phyloP scores from a whole-genome alignment of 73 alveolate genomes.

The Urostyla sp. region DNA sequence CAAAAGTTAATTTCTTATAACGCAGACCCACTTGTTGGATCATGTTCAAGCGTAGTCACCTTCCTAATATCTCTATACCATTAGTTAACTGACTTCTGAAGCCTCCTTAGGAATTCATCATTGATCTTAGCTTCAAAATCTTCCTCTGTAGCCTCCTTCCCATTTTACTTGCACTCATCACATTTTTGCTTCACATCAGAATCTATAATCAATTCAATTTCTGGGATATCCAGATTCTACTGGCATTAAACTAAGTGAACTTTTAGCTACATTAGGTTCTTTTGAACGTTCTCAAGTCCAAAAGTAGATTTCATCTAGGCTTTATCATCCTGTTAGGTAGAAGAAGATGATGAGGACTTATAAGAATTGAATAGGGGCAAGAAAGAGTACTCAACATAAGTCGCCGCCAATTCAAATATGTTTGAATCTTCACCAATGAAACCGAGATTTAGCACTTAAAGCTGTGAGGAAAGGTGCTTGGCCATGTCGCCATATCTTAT shows the following conservation, averaged over 20 bases:
- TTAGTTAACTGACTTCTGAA: constrained; percentile 78
- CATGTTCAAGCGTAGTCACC: constrained; percentile 76
- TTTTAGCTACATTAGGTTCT: constrained; percentile 75
- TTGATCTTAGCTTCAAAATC: constrained; percentile 71
- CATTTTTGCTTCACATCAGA: constrained; percentile 63
- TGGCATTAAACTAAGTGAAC: constrained; percentile 79
- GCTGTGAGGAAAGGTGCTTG: constrained; percentile 45
- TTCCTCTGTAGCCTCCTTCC: constrained; percentile 66
- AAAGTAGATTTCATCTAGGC: constrained; percentile 57
- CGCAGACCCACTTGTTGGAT: constrained; percentile 88
- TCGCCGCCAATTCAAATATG: constrained; percentile 73
- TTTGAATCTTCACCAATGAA: constrained; percentile 75
- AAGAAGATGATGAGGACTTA: constrained; percentile 43
- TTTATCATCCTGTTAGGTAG: constrained; percentile 62
- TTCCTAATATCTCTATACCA: constrained; percentile 91
- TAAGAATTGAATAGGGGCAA: constrained; percentile 79
- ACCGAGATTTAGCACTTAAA: constrained; percentile 81
- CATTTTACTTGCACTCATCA: constrained; percentile 60
- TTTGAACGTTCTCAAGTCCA: constrained; percentile 70
- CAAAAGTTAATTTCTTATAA: constrained; percentile 94
- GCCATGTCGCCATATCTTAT: constrained; percentile 40
- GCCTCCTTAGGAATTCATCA: constrained; percentile 62
- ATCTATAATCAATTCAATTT: constrained; percentile 71
- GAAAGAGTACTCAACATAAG: constrained; percentile 80
- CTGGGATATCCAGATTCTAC: constrained; percentile 78